phyloP scores from a whole-genome alignment of 106 monocot species.

The Dactylorhiza incarnata region DNA sequence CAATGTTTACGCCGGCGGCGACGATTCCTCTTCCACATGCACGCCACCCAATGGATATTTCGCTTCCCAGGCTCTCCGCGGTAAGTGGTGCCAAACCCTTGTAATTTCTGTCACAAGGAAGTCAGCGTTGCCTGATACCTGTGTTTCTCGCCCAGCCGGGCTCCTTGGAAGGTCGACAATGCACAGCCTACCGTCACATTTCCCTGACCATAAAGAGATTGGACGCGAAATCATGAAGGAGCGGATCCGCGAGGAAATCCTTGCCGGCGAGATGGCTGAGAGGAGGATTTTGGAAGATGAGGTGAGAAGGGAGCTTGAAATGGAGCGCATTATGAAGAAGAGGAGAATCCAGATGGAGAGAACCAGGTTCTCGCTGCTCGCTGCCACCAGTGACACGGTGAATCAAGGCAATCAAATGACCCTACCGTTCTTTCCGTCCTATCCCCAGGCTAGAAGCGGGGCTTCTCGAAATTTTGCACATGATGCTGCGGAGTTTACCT shows the following conservation, averaged over 20 bases:
- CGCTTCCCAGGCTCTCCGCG: neutral
- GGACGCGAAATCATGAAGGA: constrained; percentile 19
- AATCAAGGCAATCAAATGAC: neutral
- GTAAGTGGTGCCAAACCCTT: neutral
- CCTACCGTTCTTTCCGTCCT: neutral
- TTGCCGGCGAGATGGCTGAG: constrained; percentile 6
- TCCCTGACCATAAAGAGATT: neutral
- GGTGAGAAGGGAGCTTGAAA: constrained; percentile 21
- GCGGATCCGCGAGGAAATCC: constrained; percentile 27
- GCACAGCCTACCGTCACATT: neutral
- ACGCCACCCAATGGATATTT: neutral
- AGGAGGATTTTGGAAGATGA: constrained; percentile 28
- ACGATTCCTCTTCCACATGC: neutral
- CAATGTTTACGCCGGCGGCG: neutral
- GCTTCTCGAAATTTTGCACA: neutral
- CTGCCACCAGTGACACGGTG: neutral
- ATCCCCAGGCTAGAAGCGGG: neutral
- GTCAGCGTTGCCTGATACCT: neutral
- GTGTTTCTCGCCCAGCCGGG: neutral
- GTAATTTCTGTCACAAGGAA: neutral
- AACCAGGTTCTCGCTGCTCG: neutral
- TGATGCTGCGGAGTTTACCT: neutral
- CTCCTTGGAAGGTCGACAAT: neutral
- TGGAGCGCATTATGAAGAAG: constrained; percentile 4
- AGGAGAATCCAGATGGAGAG: constrained; percentile 1